Conservation (phyloP, 2,329 filamentous ascomycete species). For the Verticillium longisporum region DNA sequence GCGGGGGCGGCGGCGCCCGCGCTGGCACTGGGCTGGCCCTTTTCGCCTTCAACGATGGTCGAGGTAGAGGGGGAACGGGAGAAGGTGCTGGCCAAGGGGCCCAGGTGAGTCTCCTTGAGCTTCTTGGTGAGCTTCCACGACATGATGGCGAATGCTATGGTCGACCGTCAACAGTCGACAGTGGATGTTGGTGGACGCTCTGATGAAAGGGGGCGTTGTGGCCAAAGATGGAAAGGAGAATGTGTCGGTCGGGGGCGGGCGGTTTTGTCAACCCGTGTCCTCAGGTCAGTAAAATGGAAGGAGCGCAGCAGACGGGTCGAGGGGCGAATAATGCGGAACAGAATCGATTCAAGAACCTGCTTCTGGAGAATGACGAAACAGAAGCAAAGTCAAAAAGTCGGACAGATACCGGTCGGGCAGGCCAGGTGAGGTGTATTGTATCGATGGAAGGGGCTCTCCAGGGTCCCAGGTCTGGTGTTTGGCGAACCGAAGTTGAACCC, state of each 20-base stretch:
- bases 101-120: constrained; percentile 95
- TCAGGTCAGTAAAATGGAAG: background rate
- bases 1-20: background rate
- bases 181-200: background rate
- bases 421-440: background rate
- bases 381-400: background rate
- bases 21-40: constrained; percentile 30
- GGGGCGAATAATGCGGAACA: background rate
- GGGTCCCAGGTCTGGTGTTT: background rate
- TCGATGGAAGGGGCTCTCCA: background rate
- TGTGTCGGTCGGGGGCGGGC: constrained; percentile 1
- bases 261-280: background rate
- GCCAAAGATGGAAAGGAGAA: background rate
- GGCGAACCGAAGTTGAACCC: constrained; percentile 3
- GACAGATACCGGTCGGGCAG: background rate
- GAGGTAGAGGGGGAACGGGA: constrained; percentile 89
- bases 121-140: constrained; percentile 80
- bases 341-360: background rate
- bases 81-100: constrained; percentile 79
- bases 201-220: background rate
- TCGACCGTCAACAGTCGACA: background rate
- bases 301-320: background rate
- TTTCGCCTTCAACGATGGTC: constrained; percentile 68
- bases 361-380: background rate
- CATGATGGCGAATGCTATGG: constrained; percentile 37